Conservation (phyloP, 768 basidiomycete species). For the Scleroderma citrinum region DNA sequence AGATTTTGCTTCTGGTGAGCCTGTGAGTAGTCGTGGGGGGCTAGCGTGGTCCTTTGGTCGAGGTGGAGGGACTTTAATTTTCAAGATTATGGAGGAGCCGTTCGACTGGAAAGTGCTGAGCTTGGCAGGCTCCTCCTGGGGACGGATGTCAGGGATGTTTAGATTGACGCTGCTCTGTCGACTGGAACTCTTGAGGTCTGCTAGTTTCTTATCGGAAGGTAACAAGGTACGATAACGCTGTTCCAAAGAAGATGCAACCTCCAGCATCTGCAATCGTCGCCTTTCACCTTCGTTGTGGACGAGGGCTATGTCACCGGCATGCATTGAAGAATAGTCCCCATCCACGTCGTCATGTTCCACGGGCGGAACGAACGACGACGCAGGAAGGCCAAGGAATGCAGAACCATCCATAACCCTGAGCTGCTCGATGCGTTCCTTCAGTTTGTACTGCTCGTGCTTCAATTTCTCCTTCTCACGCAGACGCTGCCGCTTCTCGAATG, state of each 20-base stretch:
- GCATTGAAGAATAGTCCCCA: conserved; percentile 24
- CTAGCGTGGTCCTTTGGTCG: conserved; percentile 13
- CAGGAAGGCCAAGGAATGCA: conserved; percentile 61
- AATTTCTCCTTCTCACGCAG: conserved; percentile 88
- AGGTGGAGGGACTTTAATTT: conserved; percentile 30
- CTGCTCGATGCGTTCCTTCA: conserved; percentile 85
- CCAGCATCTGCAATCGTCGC: conserved; percentile 68
- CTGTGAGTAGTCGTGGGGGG: conserved; percentile 4
- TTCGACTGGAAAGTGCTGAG: conserved; percentile 13
- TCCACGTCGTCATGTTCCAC: conserved; percentile 19
- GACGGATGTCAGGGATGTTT: conserved; percentile 12
- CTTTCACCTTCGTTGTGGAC: conserved; percentile 62
- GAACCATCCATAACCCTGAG: conserved; percentile 65
- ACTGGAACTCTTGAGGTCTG: conserved; percentile 24
- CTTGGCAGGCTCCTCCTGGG: conserved; percentile 8
- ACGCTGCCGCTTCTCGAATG: conserved; percentile 79
- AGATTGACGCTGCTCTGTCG: conserved; percentile 11
- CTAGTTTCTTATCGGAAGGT: conserved; percentile 52
- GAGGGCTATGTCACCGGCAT: conserved; percentile 31
- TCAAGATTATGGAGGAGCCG: conserved; percentile 26
- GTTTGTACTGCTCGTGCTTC: conserved; percentile 86
- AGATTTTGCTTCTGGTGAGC: conserved; percentile 15
- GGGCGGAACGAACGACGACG: conserved; percentile 46
- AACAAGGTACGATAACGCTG: conserved; percentile 71
- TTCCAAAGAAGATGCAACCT: conserved; percentile 58